Evolutionary conservation across 768 basidiomycete genomes (phyloP), one percentile per base, ranked within the genome.

Genomic region (Pleurotus tuber-regium): DNA sequence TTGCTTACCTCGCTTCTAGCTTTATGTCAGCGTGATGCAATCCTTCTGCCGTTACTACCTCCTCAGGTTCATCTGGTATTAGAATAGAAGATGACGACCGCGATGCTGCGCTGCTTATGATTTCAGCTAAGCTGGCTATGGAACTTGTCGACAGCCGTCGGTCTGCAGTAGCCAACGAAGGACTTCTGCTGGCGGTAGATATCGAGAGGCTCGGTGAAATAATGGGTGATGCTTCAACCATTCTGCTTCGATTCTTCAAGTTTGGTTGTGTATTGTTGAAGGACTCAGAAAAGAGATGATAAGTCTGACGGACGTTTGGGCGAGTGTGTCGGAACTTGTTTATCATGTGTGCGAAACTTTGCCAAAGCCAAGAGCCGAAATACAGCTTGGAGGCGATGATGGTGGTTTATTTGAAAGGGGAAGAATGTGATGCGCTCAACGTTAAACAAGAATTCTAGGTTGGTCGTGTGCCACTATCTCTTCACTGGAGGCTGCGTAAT

Each of bases 1-100:
- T 51, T 36, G 59, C 87, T 83, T 71, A 90, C 90, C 83, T 87
- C 40, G 88, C 78, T 57, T 88, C 78, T 49, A 92, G 66, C 57
- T 66, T 75, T 10, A 75, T 60, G 36, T 72, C 68, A 26, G 75
- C 75, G 66, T 90, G 84, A 25, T 72, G 75, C 54, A 92, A 60
- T 9, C 83, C 85, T 49, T 87, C 81, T 54, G 78, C 77, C 16
- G 70, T 69, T 16, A 79, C 74, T 26, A 74, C 71, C 54, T 79
- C 73, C 21, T 63, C 60, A 12, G 72, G 65, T 25, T 59, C 65
- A 19, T 72, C 67, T 28, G 67, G 58, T n/a, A 70, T 61, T 31
- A 61, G 66, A 52, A 72, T 65, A 42, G 70, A 69, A n/a, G 66
- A 57, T 25, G 69, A 52, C 33, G 65, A 63, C 44, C 70, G 66